phyloP scores from a whole-genome alignment of 2,329 filamentous ascomycete species.

The Penicillium sp. region DNA sequence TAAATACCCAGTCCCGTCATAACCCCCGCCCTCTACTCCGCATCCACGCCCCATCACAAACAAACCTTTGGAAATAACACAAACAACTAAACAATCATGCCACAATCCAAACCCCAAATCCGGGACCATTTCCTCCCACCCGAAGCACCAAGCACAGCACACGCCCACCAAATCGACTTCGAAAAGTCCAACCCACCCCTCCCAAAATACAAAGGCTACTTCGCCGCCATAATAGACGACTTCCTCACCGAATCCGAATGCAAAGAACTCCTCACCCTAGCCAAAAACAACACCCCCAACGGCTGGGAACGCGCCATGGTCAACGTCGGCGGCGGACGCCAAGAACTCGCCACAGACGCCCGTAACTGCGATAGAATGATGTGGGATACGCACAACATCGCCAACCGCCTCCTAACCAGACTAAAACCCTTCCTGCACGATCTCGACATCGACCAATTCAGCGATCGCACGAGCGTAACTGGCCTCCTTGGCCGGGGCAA shows the following conservation, averaged over 20 bases:
- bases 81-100: conserved; percentile 1
- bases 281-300: conserved; percentile 35
- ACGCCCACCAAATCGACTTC: conserved; percentile 57
- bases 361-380: conserved; percentile 77
- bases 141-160: not conserved
- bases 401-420: conserved; percentile 67
- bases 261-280: conserved; percentile 58
- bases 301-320: conserved; percentile 73
- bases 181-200: conserved; percentile 50
- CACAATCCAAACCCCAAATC: not conserved
- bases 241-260: conserved; percentile 70
- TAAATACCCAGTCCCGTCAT: no score
- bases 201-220: conserved; percentile 59
- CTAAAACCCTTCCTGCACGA: conserved; percentile 55
- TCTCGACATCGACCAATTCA: conserved; percentile 53
- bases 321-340: conserved; percentile 67
- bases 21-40: not conserved
- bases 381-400: conserved; percentile 70
- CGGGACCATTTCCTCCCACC: not conserved
- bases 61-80: not conserved
- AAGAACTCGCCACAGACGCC: conserved; percentile 61
- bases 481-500: conserved; percentile 52
- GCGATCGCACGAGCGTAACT: conserved; percentile 50
- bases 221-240: conserved; percentile 69
- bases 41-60: not conserved